A percentile compares a stretch with the other conserved stretches of the same genome.
phyloP scores from a whole-genome alignment of 495 filamentous ascomycete species.

The Xylaria castorea region DNA sequence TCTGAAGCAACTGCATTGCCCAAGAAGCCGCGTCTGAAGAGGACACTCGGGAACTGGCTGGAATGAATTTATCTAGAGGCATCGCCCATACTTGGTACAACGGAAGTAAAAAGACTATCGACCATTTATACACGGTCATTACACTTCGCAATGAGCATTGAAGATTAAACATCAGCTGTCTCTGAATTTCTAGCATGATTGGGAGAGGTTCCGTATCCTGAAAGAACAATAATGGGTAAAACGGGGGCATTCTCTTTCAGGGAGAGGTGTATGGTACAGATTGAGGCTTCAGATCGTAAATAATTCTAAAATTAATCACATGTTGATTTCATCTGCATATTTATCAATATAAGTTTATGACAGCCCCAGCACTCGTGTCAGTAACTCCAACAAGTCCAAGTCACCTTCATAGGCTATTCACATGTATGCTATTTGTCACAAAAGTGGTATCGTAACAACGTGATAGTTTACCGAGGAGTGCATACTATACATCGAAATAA shows the following conservation, averaged over 20 bases:
- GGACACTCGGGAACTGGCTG: background rate
- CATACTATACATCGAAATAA: background rate
- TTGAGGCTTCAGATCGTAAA: background rate
- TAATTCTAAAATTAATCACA: background rate
- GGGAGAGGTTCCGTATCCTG: background rate
- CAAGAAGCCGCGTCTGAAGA: conserved; percentile 4
- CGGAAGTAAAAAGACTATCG: background rate
- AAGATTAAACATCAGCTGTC: background rate
- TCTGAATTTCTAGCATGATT: background rate
- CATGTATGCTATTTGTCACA: background rate
- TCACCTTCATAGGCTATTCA: background rate
- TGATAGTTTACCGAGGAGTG: background rate
- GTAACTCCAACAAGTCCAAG: background rate
- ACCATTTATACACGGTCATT: background rate
- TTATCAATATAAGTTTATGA: background rate
- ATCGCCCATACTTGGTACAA: background rate
- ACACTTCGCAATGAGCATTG: background rate
- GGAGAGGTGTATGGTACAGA: background rate
- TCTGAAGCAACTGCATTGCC: background rate
- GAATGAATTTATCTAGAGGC: background rate
- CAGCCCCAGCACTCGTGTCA: background rate
- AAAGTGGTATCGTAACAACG: background rate
- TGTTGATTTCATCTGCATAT: background rate
- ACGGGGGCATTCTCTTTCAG: background rate
- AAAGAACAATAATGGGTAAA: background rate